A percentile compares a stretch with the other conserved stretches of the same genome.
phyloP scores from a whole-genome alignment of 768 basidiomycete species.

The Serendipita vermifera region DNA sequence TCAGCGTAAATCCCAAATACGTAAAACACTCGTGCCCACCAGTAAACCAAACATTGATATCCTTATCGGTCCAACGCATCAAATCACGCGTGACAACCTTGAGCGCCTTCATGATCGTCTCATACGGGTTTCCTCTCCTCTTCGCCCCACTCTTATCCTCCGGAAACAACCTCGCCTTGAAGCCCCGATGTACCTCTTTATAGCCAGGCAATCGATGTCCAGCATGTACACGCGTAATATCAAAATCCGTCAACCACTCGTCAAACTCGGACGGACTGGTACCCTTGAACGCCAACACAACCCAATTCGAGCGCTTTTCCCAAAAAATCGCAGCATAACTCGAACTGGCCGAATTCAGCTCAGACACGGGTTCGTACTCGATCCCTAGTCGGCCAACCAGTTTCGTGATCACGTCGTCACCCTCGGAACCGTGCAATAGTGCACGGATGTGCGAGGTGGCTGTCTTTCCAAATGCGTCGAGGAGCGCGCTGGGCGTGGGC shows the following conservation, averaged over 20 bases:
- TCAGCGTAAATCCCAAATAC: not conserved
- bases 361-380: conserved; percentile 16
- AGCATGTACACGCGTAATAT: conserved; percentile 15
- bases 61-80: conserved; percentile 13
- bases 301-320: conserved; percentile 16
- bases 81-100: conserved; percentile 13
- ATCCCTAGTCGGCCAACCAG: conserved; percentile 14
- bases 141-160: conserved; percentile 7
- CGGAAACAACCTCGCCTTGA: conserved; percentile 16
- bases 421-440: conserved; percentile 14
- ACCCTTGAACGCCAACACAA: conserved; percentile 18
- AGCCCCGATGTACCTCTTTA: conserved; percentile 15
- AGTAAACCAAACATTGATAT: conserved; percentile 15
- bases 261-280: conserved; percentile 17
- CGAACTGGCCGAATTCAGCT: conserved; percentile 15
- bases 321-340: conserved; percentile 18
- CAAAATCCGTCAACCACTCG: conserved; percentile 19
- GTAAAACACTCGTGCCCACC: no score
- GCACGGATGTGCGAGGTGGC: conserved; percentile 13
- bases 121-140: not conserved
- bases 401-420: conserved; percentile 14
- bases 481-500: conserved; percentile 12
- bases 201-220: conserved; percentile 17
- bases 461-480: conserved; percentile 12
- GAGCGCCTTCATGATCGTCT: conserved; percentile 16